phyloP scores from a whole-genome alignment of 495 filamentous ascomycete genomes.

The Podospora pseudocomata region DNA sequence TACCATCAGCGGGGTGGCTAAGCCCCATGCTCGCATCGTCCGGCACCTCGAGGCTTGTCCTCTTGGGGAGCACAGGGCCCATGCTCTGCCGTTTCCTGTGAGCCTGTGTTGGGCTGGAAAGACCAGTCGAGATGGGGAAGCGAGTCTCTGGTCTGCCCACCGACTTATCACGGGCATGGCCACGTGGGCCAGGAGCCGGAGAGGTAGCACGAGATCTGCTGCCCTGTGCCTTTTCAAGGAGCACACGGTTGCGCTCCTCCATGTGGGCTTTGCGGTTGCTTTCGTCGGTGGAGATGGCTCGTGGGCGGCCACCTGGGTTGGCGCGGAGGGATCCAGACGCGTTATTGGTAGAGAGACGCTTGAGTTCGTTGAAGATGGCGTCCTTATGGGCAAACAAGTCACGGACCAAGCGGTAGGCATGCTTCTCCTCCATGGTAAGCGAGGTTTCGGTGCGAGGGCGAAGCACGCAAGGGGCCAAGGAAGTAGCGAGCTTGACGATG shows the following conservation, averaged over 20 bases:
- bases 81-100: constrained; percentile 34
- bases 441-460: constrained; percentile 81
- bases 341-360: constrained; percentile 74
- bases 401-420: constrained; percentile 84
- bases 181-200: constrained; percentile 61
- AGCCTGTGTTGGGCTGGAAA: constrained; percentile 51
- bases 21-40: constrained; percentile 34
- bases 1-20: constrained; percentile 42
- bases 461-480: constrained; percentile 82
- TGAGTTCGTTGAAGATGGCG: constrained; percentile 90
- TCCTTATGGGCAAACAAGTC: constrained; percentile 94
- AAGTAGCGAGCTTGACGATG: constrained; percentile 67
- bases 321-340: constrained; percentile 46
- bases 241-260: constrained; percentile 84
- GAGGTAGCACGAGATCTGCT: constrained; percentile 66
- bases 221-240: constrained; percentile 57
- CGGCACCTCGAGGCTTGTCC: constrained; percentile 48
- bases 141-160: constrained; percentile 74
- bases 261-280: constrained; percentile 89
- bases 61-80: constrained; percentile 16
- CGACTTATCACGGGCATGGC: constrained; percentile 72
- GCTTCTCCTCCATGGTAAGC: constrained; percentile 91
- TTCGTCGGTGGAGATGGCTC: constrained; percentile 93
- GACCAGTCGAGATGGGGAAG: constrained; percentile 79
- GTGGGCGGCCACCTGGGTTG: constrained; percentile 56